phyloP scores from a whole-genome alignment of 495 filamentous ascomycete species.

The Penicillium fimorum region DNA sequence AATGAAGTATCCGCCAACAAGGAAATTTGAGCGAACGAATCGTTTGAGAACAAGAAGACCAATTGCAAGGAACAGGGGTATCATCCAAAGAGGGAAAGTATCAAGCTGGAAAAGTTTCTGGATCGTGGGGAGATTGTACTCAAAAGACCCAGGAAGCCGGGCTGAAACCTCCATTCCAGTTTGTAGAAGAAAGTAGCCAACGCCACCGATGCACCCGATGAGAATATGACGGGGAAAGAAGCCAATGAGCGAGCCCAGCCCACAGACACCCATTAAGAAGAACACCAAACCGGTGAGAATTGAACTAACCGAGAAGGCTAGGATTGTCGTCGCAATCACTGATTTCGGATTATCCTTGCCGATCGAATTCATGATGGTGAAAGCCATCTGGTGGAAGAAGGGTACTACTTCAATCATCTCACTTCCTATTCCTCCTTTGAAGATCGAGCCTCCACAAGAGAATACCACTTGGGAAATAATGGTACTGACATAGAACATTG shows the following conservation, averaged over 20 bases:
- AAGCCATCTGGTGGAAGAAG: slow-evolving; percentile 97
- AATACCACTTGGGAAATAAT: slow-evolving; percentile 94
- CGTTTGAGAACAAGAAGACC: slow-evolving; percentile 72
- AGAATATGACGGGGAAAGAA: slow-evolving; percentile 96
- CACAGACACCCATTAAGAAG: slow-evolving; percentile 81
- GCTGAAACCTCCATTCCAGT: slow-evolving; percentile 96
- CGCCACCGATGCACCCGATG: slow-evolving; percentile 96
- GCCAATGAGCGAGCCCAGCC: slow-evolving; percentile 84
- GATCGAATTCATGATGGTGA: slow-evolving; percentile 74
- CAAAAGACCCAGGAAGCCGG: slow-evolving; percentile 75
- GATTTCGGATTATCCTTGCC: slow-evolving; percentile 78
- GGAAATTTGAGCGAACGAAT: slow-evolving; percentile 72
- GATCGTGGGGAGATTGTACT: slow-evolving; percentile 74
- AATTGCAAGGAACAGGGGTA: slow-evolving; percentile 74
- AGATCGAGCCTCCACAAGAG: slow-evolving; percentile 78
- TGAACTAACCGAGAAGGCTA: slow-evolving; percentile 86
- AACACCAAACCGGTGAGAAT: slow-evolving; percentile 88
- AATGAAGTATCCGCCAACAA: slow-evolving; percentile 86
- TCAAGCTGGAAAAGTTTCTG: slow-evolving; percentile 65
- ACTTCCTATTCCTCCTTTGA: slow-evolving; percentile 91
- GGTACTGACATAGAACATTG: slow-evolving; percentile 97
- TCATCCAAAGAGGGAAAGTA: slow-evolving; percentile 77
- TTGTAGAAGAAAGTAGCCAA: slow-evolving; percentile 91
- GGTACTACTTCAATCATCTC: slow-evolving; percentile 98
- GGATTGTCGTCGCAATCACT: slow-evolving; percentile 88